Percentiles rank a stretch among this genome's conserved stretches.
Conservation (phyloP, 192 early-diverging fungal genomes). For the Powellomyces hirtus region DNA sequence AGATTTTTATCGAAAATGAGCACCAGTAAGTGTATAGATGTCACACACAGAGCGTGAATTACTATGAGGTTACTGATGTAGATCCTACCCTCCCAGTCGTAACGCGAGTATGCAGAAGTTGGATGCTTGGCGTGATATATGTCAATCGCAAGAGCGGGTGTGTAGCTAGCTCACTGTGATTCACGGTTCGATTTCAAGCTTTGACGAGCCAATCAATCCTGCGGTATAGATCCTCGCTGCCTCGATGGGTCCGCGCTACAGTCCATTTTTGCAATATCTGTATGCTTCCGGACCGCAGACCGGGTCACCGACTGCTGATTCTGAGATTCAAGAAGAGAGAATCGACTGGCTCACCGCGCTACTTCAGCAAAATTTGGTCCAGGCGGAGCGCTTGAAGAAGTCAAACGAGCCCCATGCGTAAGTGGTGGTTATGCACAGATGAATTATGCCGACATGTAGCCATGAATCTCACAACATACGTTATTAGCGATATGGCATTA, state of each 20-base stretch:
- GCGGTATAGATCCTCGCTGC: neutral
- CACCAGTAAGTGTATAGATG: constrained; percentile 13
- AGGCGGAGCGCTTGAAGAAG: neutral
- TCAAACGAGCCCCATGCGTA: neutral
- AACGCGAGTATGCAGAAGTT: neutral
- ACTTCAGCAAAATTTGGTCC: constrained; percentile 9
- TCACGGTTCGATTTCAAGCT: too few relatives aligned
- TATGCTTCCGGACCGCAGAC: neutral
- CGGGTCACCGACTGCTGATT: neutral
- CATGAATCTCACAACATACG: too few relatives aligned
- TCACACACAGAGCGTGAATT: too few relatives aligned
- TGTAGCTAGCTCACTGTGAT: too few relatives aligned
- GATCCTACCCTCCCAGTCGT: neutral
- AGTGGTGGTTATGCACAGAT: too few relatives aligned
- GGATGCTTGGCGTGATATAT: neutral
- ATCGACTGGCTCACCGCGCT: constrained; percentile 17
- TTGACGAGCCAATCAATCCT: too few relatives aligned
- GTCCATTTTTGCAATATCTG: constrained; percentile 15
- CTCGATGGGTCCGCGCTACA: constrained; percentile 14
- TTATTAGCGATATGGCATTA: constrained; percentile 13
- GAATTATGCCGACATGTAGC: too few relatives aligned
- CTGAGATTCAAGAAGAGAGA: neutral
- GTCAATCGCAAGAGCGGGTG: constrained; percentile 15
- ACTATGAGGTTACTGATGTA: too few relatives aligned
- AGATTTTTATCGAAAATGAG: constrained; percentile 4